A percentile compares a stretch with the other conserved stretches of the same genome.
Evolutionary conservation across 257 asterid species (phyloP).

Genomic region (Solanum microdontum): DNA sequence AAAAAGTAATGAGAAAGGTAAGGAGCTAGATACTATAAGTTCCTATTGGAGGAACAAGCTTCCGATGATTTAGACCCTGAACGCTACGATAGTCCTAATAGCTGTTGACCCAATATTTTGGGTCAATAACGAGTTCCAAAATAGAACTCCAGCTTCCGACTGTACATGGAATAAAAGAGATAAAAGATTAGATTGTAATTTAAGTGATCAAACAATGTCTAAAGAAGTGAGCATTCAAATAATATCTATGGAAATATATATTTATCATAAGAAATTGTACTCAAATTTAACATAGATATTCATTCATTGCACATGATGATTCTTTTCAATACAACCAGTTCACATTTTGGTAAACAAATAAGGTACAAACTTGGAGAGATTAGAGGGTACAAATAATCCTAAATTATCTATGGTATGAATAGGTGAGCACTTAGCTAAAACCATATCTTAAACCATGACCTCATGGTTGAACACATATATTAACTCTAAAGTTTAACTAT

Average conservation of each 20-base stretch:
- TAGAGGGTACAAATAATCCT: neutral
- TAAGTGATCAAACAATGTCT: neutral
- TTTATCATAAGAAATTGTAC: neutral
- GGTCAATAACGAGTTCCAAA: neutral
- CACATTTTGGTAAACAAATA: no score
- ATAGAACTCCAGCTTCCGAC: neutral
- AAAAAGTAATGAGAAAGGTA: no score
- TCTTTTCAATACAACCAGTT: neutral
- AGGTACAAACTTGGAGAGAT: neutral
- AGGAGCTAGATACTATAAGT: no score
- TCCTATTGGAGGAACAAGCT: no score
- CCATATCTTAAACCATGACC: no score
- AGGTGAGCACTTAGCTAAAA: neutral
- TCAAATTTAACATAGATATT: neutral
- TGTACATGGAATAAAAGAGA: neutral
- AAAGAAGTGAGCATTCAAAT: neutral
- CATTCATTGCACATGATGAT: neutral
- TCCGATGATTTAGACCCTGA: no score
- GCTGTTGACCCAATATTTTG: no score
- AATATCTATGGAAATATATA: neutral
- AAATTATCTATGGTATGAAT: neutral
- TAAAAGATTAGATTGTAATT: no score
- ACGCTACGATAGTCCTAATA: no score
- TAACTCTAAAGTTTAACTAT: no score
- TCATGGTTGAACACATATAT: no score